Conservation (phyloP, 345 rosid genomes). For the Microthlaspi erraticum region DNA sequence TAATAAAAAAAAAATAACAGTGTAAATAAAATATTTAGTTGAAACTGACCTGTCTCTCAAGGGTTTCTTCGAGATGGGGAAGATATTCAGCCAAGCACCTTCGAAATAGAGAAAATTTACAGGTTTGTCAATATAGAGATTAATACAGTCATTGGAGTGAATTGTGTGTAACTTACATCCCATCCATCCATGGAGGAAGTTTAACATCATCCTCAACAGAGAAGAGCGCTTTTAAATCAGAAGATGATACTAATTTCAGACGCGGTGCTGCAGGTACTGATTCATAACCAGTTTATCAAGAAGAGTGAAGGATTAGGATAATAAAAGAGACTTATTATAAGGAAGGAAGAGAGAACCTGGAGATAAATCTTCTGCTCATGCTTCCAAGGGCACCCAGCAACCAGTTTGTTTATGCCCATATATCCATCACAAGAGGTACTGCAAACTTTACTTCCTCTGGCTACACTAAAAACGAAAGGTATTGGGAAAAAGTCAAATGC, state of each 20-base stretch:
- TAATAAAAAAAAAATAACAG: no score
- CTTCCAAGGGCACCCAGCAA: conserved; percentile 88
- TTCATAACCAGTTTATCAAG: conserved; percentile 40
- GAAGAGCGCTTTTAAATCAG: conserved; percentile 73
- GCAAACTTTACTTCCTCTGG: conserved; percentile 93
- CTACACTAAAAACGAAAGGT: conserved; percentile 79
- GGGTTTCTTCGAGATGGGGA: conserved; percentile 87
- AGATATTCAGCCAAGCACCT: conserved; percentile 99
- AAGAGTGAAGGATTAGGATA: background rate
- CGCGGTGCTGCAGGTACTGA: conserved; percentile 85
- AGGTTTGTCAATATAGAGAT: background rate
- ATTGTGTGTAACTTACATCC: conserved; percentile 62
- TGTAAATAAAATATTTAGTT: no score
- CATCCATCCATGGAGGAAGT: conserved; percentile 91
- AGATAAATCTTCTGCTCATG: conserved; percentile 84
- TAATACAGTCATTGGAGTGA: background rate
- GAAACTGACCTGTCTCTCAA: conserved; percentile 77
- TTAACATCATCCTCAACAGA: conserved; percentile 87
- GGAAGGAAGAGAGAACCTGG: conserved; percentile 63
- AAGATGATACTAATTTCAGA: conserved; percentile 69
- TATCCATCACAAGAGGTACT: conserved; percentile 83
- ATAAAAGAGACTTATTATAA: background rate
- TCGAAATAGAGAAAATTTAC: conserved; percentile 33
- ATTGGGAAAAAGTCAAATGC: conserved; percentile 35
- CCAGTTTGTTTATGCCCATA: conserved; percentile 79